Evolutionary conservation across 805 yeast genomes (phyloP), one percentile per base, ranked within the genome.

Genomic region (Ogataea methylovora): DNA sequence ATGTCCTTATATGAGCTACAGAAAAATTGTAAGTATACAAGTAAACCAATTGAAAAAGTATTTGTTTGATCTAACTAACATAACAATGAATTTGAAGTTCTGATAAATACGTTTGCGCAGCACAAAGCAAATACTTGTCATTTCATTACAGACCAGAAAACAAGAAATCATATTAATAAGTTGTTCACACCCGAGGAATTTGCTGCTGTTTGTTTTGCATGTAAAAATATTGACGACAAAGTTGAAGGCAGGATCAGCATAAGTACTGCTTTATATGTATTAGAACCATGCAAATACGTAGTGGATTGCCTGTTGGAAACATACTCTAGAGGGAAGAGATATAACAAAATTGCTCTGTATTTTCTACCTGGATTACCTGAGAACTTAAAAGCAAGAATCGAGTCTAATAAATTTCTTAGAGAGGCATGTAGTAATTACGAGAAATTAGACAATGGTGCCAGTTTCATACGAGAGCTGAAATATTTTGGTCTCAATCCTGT

Each of bases 221-320:
- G 43, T 34, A 42, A 48, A 25, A 39, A 44, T 22, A 54, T 56
- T 18, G 61, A 56, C 31, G 52, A 49, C 23, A 51, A 44, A 15
- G 38, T n/a, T n/a, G n/a, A n/a, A n/a, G n/a, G n/a, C 40, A 15
- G 37, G 61, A 33, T 56, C 61, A 2, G 36, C 40, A 8, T 47
- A 31, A 56, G 52, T 29, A 90, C 82, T 44, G 97, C 87, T 6
- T 63, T 92, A 8, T 92, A 92, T 56, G 60, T 92, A 19, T 57
- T 86, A 13, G 84, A 82, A 33, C 87, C 94, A 1, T 33, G 45
- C 5, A 58, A 76, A 5, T 85, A 73, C 59, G 73, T 80, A 25
- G 60, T 86, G 38, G 80, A 79, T 37, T 88, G 97, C 57, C 67
- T 92, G 15, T 57, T 76, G 31, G 78, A 88, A 0, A 98, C 92